Base-by-base conservation (phyloP, 768 basidiomycete species). In the Mrakia gelida region DNA sequence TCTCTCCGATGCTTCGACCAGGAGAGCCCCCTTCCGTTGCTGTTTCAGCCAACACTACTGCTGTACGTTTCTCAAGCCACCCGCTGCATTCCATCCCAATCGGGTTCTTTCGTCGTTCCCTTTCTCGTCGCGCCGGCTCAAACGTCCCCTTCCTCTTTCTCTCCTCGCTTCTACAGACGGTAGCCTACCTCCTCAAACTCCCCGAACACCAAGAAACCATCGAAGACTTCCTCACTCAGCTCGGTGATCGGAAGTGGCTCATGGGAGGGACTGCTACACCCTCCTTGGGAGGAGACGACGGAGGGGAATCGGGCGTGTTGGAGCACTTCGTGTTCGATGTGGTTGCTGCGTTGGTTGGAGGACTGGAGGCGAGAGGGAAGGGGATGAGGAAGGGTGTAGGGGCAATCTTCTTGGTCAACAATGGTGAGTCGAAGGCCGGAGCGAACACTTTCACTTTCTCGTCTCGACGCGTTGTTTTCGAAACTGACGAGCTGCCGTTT, bases 191-290 rank as follows among this genome's bases (percentile, higher is more conserved):
- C 13, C 59, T 79, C 18, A 61, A 74, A 3, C n/a, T 75, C 21
- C 78, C 78, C 16, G 21, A 30, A 5, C 61, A 75, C 18, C 54
- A n/a, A 18, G 18, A 38, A 10, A 63, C 56, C 4, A 54, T 79
- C 16, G 70, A 70, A n/a, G n/a, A 43, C 8, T 79, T 79, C 72
- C 65, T 73, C 23, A 23, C 49, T 34, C 52, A 59, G 26, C 45
- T 79, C 54, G 78, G 78, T 10, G 78, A 79, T 34, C 73, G 78
- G 23, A 79, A 79, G 71, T 79, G 78, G 78, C 54, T 79, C 21
- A 79, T 79, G 78, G 78, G 78, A 11, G 78, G 73, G 0, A n/a
- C 59, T 32, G 65, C 43, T 11, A 30, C 67, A 23, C 61, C 52
- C 5, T 71, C 28, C 4, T 38, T 38, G 21, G 28, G 21, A 4